phyloP scores from a whole-genome alignment of 805 yeast genomes.

The Lipomyces spencermartinsiae region DNA sequence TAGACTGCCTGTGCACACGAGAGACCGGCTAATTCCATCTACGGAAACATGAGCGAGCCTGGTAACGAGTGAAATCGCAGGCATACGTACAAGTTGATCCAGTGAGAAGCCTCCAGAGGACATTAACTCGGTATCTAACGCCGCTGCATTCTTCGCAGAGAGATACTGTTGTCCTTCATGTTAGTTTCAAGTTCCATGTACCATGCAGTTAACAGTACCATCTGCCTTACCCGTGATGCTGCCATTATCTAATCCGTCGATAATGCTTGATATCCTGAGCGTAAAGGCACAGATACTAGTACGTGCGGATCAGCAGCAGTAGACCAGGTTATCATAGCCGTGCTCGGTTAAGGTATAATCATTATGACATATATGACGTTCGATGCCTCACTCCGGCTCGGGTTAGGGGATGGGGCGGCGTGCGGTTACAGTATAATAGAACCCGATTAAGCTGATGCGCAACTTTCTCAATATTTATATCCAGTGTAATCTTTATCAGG shows the following conservation, averaged over 20 bases:
- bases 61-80: background rate
- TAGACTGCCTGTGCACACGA: conserved; percentile 89
- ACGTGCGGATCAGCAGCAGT: background rate
- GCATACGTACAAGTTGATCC: conserved; percentile 64
- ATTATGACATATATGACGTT: background rate
- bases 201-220: background rate
- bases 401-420: background rate
- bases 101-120: conserved; percentile 78
- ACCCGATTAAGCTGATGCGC: no score
- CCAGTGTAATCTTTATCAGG: no score
- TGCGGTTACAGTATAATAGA: no score
- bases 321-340: no score
- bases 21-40: conserved; percentile 95
- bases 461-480: no score
- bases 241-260: background rate
- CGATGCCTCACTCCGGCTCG: background rate
- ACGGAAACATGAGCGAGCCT: conserved; percentile 43
- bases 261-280: background rate
- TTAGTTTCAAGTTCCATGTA: background rate
- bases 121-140: conserved; percentile 86
- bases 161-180: conserved; percentile 33
- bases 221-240: background rate
- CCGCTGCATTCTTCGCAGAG: conserved; percentile 63
- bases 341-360: no score
- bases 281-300: background rate